Conservation (phyloP, 768 basidiomycete genomes). For the Leccinum ochraceum region DNA sequence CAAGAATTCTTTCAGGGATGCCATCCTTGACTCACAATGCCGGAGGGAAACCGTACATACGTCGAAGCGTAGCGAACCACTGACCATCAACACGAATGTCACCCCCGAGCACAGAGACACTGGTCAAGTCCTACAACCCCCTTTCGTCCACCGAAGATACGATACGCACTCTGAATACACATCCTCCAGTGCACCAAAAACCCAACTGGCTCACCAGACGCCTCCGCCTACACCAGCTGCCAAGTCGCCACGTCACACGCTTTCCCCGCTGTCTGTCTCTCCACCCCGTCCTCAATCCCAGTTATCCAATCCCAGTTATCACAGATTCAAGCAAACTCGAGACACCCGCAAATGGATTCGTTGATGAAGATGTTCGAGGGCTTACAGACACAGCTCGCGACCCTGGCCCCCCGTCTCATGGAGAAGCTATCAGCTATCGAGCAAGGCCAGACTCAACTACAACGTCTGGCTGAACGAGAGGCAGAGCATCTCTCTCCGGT, state of each 20-base stretch:
- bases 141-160: conserved; percentile 11
- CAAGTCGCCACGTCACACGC: conserved; percentile 26
- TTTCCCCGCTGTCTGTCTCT: conserved; percentile 23
- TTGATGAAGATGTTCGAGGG: conserved; percentile 40
- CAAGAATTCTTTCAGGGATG: conserved; percentile 48
- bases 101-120: background rate
- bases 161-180: conserved; percentile 30
- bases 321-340: conserved; percentile 10
- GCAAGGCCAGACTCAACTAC: conserved; percentile 23
- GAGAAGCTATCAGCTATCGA: conserved; percentile 35
- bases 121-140: conserved; percentile 5
- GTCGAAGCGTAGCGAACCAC: conserved; percentile 3
- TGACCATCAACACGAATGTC: conserved; percentile 23
- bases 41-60: conserved; percentile 6
- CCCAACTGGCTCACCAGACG: conserved; percentile 1
- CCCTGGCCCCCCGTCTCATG: conserved; percentile 38
- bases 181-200: conserved; percentile 25
- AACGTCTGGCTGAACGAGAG: conserved; percentile 17
- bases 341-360: conserved; percentile 16
- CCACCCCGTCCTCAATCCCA: conserved; percentile 30
- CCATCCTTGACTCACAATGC: conserved; percentile 45
- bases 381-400: conserved; percentile 40
- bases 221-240: conserved; percentile 28
- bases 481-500: background rate
- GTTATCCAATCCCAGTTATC: conserved; percentile 20